These are phyloP conservation scores for Knoxia roxburghii DNA, from an alignment of 257 asterid genomes.

Conservation along the genomic window DNA sequence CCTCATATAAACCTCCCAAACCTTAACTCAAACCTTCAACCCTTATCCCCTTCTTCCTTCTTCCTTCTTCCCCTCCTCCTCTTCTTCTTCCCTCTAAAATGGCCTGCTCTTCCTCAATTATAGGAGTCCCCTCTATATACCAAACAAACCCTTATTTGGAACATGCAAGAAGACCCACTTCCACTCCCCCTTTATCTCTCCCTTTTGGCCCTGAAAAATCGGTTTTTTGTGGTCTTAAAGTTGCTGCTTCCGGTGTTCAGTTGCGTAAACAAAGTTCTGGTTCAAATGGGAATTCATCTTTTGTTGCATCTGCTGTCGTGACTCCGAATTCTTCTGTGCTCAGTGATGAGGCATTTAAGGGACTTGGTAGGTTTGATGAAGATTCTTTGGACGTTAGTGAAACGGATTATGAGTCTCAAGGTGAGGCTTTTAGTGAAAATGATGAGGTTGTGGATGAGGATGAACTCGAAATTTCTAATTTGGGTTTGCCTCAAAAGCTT, in stretches of 20 bases:
- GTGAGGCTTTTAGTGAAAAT: constrained; percentile 13
- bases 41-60: constrained; percentile 11
- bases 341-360: constrained; percentile 85
- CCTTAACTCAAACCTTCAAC: constrained; percentile 15
- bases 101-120: constrained; percentile 50
- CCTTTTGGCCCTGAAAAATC: constrained; percentile 42
- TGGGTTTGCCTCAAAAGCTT: constrained; percentile 74
- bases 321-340: constrained; percentile 71
- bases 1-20: constrained; percentile 14
- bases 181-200: constrained; percentile 36
- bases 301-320: constrained; percentile 56
- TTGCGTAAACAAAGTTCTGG: constrained; percentile 14
- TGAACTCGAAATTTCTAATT: constrained; percentile 53
- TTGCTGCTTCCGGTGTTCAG: constrained; percentile 8
- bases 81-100: constrained; percentile 22
- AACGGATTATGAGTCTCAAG: constrained; percentile 33
- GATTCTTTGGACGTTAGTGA: constrained; percentile 40
- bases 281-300: constrained; percentile 18
- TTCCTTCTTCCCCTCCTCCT: constrained; percentile 1
- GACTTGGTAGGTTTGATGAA: constrained; percentile 55
- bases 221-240: constrained; percentile 25
- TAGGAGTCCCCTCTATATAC: constrained; percentile 62
- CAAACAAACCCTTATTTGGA: constrained; percentile 47
- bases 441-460: constrained; percentile 19
- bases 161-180: constrained; percentile 31